These are phyloP conservation scores for Venturiaceae sp. DNA, from an alignment of 2,329 filamentous ascomycete species.

Conservation along the genomic window DNA sequence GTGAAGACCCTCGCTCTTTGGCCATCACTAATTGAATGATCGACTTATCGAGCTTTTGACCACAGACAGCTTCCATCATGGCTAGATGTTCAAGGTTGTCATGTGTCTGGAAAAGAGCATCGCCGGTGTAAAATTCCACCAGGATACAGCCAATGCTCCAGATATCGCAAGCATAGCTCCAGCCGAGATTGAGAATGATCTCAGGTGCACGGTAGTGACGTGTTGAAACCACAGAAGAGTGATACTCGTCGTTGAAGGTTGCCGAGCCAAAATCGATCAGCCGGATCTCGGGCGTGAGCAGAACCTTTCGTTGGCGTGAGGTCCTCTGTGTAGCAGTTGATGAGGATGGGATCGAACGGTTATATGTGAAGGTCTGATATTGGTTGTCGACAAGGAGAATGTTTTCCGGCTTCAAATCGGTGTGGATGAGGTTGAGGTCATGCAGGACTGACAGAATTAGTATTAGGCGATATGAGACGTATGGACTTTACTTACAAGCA, in stretches of 20 bases:
- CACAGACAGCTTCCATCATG: slow-evolving; percentile 59
- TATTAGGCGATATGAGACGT: slow-evolving; percentile 7
- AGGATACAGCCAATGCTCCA: slow-evolving; percentile 62
- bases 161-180: slow-evolving; percentile 59
- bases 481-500: slow-evolving; percentile 61
- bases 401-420: slow-evolving; percentile 61
- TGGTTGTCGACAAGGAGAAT: slow-evolving; percentile 55
- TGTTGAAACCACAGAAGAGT: slow-evolving; percentile 58
- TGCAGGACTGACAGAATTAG: slow-evolving; percentile 60
- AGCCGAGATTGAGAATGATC: slow-evolving; percentile 58
- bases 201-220: slow-evolving; percentile 58
- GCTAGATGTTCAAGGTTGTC: slow-evolving; percentile 59
- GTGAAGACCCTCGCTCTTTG: background rate
- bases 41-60: slow-evolving; percentile 43
- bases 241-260: slow-evolving; percentile 60
- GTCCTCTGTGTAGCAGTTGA: slow-evolving; percentile 47
- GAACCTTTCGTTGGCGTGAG: slow-evolving; percentile 51
- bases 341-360: slow-evolving; percentile 56
- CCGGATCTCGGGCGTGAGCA: slow-evolving; percentile 56
- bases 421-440: slow-evolving; percentile 95
- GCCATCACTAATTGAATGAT: slow-evolving; percentile 42
- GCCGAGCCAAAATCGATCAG: slow-evolving; percentile 60
- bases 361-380: slow-evolving; percentile 62
- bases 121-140: slow-evolving; percentile 59
- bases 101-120: slow-evolving; percentile 59